phyloP scores from a whole-genome alignment of 352 stramenopile genomes.

The Pythium scleroteichum region DNA sequence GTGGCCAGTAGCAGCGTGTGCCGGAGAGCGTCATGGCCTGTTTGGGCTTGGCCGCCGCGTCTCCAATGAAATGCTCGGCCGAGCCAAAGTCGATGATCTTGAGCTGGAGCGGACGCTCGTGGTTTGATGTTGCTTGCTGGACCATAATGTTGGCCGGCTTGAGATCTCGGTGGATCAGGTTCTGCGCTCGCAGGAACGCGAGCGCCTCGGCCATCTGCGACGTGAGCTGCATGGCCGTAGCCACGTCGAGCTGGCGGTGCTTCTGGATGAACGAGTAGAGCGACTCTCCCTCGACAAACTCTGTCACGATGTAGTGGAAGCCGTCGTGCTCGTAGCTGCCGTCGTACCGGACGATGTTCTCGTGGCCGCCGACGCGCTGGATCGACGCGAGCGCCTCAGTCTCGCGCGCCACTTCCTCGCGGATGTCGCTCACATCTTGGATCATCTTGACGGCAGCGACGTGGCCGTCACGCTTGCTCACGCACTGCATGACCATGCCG shows the following conservation, averaged over 20 bases:
- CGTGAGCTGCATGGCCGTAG: conserved; percentile 50
- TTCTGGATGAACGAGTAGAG: conserved; percentile 71
- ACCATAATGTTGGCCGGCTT: conserved; percentile 91
- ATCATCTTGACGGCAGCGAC: conserved; percentile 81
- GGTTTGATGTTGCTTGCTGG: background rate
- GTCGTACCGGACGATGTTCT: conserved; percentile 61
- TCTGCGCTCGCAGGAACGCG: conserved; percentile 55
- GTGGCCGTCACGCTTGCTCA: conserved; percentile 57
- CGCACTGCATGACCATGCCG: conserved; percentile 85
- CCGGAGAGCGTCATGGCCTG: conserved; percentile 53
- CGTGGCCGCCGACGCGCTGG: conserved; percentile 58
- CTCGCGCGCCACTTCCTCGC: conserved; percentile 65
- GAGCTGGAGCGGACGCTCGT: conserved; percentile 34
- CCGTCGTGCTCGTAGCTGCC: conserved; percentile 71
- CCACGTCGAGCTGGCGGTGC: conserved; percentile 42
- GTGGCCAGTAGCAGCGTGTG: conserved; percentile 85
- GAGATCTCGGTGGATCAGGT: conserved; percentile 84
- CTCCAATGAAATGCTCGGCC: conserved; percentile 32
- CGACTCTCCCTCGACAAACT: conserved; percentile 70
- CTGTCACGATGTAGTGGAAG: conserved; percentile 83
- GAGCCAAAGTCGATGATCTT: conserved; percentile 91
- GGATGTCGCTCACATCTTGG: conserved; percentile 51
- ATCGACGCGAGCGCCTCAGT: conserved; percentile 53
- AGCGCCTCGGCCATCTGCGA: conserved; percentile 68
- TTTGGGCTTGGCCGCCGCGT: conserved; percentile 1